A percentile compares a stretch with the other conserved stretches of the same genome.
These are phyloP conservation scores for Penicillium simplicissimum DNA, from an alignment of 495 filamentous ascomycete species.

Conservation along the genomic window DNA sequence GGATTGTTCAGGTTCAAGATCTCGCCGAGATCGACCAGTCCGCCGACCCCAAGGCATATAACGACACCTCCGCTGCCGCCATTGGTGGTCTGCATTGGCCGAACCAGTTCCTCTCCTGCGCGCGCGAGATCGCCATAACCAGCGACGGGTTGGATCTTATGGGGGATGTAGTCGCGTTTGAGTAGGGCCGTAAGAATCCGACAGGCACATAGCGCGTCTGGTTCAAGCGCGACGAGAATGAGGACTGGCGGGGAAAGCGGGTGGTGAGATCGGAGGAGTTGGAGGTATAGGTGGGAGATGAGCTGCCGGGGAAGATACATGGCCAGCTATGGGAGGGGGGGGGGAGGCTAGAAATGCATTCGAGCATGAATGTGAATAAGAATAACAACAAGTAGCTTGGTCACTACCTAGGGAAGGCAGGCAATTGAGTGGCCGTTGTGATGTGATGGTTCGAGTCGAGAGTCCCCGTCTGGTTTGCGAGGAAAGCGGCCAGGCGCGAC, in stretches of 20 bases:
- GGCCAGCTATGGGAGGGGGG: conserved; percentile 27
- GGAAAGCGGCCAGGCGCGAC: conserved; percentile 27
- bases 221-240: conserved; percentile 90
- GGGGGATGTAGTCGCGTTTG: conserved; percentile 96
- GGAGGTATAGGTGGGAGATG: conserved; percentile 85
- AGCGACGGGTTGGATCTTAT: conserved; percentile 92
- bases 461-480: conserved; percentile 10
- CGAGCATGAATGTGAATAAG: conserved; percentile 21
- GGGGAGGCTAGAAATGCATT: conserved; percentile 19
- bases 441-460: background rate
- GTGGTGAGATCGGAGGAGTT: conserved; percentile 79
- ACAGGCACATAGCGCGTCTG: conserved; percentile 92
- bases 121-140: conserved; percentile 88
- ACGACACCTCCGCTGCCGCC: conserved; percentile 85
- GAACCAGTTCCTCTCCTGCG: conserved; percentile 72
- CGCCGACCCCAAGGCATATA: conserved; percentile 89
- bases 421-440: conserved; percentile 1
- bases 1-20: conserved; percentile 63
- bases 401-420: too few relatives aligned
- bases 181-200: conserved; percentile 88
- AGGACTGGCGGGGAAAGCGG: conserved; percentile 84
- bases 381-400: background rate
- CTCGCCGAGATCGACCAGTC: conserved; percentile 78
- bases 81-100: conserved; percentile 75
- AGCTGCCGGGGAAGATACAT: conserved; percentile 96